Conservation (phyloP, 306 rosid genomes). For the Casuarina glauca region DNA sequence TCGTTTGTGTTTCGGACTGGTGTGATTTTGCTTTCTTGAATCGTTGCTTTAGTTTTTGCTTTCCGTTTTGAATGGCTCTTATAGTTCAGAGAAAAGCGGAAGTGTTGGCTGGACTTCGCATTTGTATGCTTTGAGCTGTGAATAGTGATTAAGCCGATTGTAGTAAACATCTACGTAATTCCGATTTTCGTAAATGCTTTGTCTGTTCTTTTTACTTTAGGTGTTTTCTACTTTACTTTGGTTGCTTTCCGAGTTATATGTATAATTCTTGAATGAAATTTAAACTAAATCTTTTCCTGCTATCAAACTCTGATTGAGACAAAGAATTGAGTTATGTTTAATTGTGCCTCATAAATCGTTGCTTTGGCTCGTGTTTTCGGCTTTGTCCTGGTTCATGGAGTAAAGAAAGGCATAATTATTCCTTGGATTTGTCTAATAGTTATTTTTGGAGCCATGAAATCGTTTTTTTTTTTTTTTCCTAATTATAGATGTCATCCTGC, state of each 20-base stretch:
- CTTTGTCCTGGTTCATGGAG: constrained; percentile 1
- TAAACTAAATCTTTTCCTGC: not conserved
- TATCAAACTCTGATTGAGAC: not conserved
- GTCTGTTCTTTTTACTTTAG: not conserved
- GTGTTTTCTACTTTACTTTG: not conserved
- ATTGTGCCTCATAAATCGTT: not conserved
- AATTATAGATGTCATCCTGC: not conserved
- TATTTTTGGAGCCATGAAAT: constrained; percentile 6
- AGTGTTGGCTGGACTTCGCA: constrained; percentile 6
- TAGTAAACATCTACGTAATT: not conserved
- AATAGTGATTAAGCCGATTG: constrained; percentile 5
- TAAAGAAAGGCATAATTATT: not conserved
- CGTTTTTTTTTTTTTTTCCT: not conserved
- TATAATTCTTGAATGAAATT: not conserved
- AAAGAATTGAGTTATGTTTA: not conserved
- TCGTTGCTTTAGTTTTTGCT: not conserved
- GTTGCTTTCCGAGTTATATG: constrained; percentile 2
- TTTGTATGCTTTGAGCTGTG: constrained; percentile 2
- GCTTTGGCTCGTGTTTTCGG: constrained; percentile 6
- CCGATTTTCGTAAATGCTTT: constrained; percentile 3
- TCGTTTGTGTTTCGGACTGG: not conserved
- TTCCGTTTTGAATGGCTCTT: not conserved
- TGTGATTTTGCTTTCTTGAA: constrained; percentile 3
- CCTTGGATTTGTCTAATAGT: not conserved
- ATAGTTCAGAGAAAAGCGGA: not conserved